phyloP scores from a whole-genome alignment of 257 asterid species.

The Fraxinus cuspidata region DNA sequence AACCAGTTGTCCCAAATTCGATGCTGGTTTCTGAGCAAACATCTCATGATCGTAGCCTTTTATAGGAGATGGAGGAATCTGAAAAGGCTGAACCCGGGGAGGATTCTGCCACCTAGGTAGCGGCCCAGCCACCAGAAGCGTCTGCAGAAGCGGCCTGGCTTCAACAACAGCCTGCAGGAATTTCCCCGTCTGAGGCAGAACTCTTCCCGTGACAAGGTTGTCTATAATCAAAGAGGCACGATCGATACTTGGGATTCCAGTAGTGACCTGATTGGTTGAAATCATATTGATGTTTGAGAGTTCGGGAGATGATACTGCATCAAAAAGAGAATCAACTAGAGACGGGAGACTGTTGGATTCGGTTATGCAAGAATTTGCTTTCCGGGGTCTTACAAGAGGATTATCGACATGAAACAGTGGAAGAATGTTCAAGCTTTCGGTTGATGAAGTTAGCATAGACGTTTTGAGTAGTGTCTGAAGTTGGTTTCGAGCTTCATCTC shows the following conservation, averaged over 20 bases:
- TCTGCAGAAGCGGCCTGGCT: constrained; percentile 67
- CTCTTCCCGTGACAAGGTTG: constrained; percentile 43
- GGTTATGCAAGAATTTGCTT: constrained; percentile 59
- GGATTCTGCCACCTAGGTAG: constrained; percentile 90
- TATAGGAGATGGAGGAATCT: constrained; percentile 54
- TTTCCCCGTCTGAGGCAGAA: constrained; percentile 62
- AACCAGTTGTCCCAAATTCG: constrained; percentile 29
- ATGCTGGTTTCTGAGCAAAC: constrained; percentile 26
- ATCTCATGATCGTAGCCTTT: constrained; percentile 35
- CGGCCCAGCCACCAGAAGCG: constrained; percentile 71
- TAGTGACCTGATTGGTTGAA: neutral
- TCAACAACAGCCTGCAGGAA: constrained; percentile 61
- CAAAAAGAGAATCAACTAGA: constrained; percentile 47
- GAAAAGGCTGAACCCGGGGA: constrained; percentile 56
- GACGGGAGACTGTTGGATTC: constrained; percentile 64
- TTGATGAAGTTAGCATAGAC: neutral
- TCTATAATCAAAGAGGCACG: constrained; percentile 51
- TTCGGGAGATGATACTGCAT: constrained; percentile 56
- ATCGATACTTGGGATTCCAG: constrained; percentile 31
- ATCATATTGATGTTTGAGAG: constrained; percentile 41
- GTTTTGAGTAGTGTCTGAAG: constrained; percentile 51
- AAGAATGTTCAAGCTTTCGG: neutral
- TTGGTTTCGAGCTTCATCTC: constrained; percentile 58
- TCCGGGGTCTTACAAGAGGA: constrained; percentile 31
- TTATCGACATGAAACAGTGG: constrained; percentile 30